Evolutionary conservation across 108 stramenopile genomes (phyloP).

Genomic region (Skeletonema marinoi): DNA sequence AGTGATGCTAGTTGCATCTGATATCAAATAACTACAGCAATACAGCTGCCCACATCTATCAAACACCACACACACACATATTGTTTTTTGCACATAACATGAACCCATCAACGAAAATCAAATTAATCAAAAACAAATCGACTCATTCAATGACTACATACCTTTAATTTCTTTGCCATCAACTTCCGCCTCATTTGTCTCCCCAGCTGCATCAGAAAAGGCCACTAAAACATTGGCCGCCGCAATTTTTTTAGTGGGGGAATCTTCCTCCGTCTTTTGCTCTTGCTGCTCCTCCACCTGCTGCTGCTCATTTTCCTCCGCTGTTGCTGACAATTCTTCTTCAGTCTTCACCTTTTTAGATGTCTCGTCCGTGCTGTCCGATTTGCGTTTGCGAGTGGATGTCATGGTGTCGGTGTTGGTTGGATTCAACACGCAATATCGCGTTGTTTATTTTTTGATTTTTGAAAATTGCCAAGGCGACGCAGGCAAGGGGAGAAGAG

Average conservation of each 20-base stretch:
- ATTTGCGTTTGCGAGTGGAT: constrained; percentile 35
- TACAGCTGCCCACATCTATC: not conserved
- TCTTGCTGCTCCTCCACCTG: not conserved
- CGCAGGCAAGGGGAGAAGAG: no score
- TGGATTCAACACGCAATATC: no score
- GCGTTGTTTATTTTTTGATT: no score
- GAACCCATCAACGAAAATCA: not conserved
- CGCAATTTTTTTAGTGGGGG: not conserved
- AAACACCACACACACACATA: not conserved
- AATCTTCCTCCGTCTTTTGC: not conserved
- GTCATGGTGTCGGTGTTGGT: constrained; percentile 2
- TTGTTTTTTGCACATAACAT: not conserved
- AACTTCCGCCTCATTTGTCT: not conserved
- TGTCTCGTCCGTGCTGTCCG: constrained; percentile 8
- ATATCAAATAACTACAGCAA: no score
- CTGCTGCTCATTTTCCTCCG: constrained; percentile 11
- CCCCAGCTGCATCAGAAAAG: not conserved
- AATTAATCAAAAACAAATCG: not conserved
- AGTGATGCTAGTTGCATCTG: not conserved
- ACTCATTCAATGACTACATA: not conserved
- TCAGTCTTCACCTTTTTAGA: constrained; percentile 36
- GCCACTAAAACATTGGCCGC: constrained; percentile 3
- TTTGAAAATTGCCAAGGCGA: no score
- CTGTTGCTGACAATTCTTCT: not conserved
- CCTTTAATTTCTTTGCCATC: not conserved